phyloP scores from a whole-genome alignment of 108 stramenopile genomes.

The Pseudonitzschia multistriata region DNA sequence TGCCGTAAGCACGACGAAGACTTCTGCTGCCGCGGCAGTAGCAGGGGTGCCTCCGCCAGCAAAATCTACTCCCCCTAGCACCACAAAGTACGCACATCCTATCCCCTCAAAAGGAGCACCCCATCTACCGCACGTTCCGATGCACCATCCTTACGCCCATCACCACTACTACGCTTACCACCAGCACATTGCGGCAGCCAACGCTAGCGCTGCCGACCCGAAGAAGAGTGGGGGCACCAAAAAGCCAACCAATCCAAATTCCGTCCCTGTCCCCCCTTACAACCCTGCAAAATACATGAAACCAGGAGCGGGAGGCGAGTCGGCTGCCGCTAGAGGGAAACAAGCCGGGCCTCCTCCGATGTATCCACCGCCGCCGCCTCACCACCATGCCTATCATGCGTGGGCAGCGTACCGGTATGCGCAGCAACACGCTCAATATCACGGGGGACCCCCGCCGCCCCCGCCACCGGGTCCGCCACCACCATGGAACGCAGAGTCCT shows the following conservation, averaged over 20 bases:
- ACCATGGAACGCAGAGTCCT: constrained; percentile 7
- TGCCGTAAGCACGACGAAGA: too few species aligned
- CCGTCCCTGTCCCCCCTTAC: not conserved
- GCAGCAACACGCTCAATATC: constrained; percentile 17
- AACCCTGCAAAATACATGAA: constrained; percentile 8
- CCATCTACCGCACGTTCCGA: constrained; percentile 9
- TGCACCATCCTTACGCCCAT: constrained; percentile 7
- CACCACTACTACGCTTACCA: constrained; percentile 19
- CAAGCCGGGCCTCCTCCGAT: constrained; percentile 7
- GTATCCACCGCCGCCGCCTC: constrained; percentile 21
- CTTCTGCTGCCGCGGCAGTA: not conserved
- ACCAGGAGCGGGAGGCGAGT: not conserved
- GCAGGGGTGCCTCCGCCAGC: not conserved
- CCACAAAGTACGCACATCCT: not conserved
- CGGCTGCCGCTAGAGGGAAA: not conserved
- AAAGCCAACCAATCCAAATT: not conserved
- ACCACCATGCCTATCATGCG: constrained; percentile 24
- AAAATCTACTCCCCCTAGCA: not conserved
- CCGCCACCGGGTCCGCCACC: constrained; percentile 9
- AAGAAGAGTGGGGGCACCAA: not conserved
- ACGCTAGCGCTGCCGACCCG: constrained; percentile 4
- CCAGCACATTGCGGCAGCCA: constrained; percentile 4
- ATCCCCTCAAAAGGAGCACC: not conserved
- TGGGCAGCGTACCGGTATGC: constrained; percentile 10
- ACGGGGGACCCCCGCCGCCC: constrained; percentile 3